Evolutionary conservation across 2,329 filamentous ascomycete species (phyloP).

Genomic region (Pseudogymnoascus sp.): DNA sequence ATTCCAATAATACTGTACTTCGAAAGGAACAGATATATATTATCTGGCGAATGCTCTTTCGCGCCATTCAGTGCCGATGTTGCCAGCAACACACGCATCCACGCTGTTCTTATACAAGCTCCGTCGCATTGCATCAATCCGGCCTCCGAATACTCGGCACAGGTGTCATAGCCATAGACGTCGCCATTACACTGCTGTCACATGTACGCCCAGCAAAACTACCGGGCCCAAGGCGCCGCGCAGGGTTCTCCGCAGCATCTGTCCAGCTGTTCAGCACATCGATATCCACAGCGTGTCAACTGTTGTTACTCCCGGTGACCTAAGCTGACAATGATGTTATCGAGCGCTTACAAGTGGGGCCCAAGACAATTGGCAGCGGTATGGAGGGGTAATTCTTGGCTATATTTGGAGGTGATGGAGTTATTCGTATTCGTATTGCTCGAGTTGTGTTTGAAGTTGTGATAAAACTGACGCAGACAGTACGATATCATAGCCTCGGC

Average conservation of each 20-base stretch:
- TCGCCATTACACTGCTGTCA: not conserved
- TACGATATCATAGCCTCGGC: not conserved
- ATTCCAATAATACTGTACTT: not conserved
- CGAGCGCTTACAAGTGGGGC: not conserved
- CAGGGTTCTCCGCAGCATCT: not conserved
- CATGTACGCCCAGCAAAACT: not conserved
- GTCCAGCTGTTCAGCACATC: not conserved
- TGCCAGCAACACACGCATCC: not conserved
- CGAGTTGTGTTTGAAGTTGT: not conserved
- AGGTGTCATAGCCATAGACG: not conserved
- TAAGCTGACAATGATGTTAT: not conserved
- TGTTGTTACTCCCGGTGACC: not conserved
- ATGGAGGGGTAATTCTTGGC: not conserved
- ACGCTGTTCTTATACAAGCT: not conserved
- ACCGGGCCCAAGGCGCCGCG: not conserved
- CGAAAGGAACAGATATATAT: not conserved
- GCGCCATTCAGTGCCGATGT: not conserved
- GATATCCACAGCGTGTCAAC: not conserved
- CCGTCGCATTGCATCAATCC: not conserved
- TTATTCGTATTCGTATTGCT: not conserved
- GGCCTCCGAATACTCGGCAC: not conserved
- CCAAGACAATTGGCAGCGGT: not conserved
- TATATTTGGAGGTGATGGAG: not conserved
- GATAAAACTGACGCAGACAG: not conserved
- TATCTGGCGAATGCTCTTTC: not conserved